Evolutionary conservation across 345 rosid species (phyloP).

Genomic region (rapeseed (Brassica napus)): Da-Ae NC_063450.1:43268001-43268500

Average conservation of each 20-base stretch:
- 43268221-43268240: neutral
- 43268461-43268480: slow-evolving; percentile 19
- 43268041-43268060: slow-evolving; percentile 19
- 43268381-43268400: slow-evolving; percentile 41
- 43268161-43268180: neutral
- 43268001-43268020: neutral
- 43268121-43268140: neutral
- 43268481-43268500: slow-evolving; percentile 15
- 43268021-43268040: slow-evolving; percentile 7
- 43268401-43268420: slow-evolving; percentile 43
- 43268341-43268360: slow-evolving; percentile 40
- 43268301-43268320: slow-evolving; percentile 41
- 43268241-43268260: neutral
- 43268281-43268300: slow-evolving; percentile 35
- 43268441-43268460: slow-evolving; percentile 41
- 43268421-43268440: slow-evolving; percentile 39
- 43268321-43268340: slow-evolving; percentile 38
- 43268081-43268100: slow-evolving; percentile 16
- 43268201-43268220: neutral
- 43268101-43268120: slow-evolving; percentile 9
- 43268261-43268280: neutral
- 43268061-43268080: slow-evolving; percentile 17
- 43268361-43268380: slow-evolving; percentile 47
- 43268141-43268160: neutral
- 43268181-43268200: neutral